phyloP scores from a whole-genome alignment of 192 early-diverging fungal genomes.

The Coemansia sp. region DNA sequence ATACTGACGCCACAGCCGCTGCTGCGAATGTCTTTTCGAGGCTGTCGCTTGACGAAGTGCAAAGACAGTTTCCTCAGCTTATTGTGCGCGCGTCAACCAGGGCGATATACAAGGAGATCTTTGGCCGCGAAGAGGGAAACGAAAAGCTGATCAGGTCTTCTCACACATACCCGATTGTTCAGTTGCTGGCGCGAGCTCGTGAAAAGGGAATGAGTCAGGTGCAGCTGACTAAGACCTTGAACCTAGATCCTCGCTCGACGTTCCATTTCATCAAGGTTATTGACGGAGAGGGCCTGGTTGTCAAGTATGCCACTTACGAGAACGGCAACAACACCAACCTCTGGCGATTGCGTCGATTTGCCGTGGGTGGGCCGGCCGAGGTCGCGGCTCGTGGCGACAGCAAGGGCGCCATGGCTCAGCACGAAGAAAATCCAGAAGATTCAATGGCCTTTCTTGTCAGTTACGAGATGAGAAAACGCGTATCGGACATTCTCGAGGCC shows the following conservation, averaged over 20 bases:
- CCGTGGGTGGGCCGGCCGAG: not conserved
- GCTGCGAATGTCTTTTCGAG: not conserved
- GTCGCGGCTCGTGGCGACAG: not conserved
- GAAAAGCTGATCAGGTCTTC: slow-evolving; percentile 9
- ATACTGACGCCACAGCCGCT: not conserved
- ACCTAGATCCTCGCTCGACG: slow-evolving; percentile 26
- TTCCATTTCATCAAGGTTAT: slow-evolving; percentile 44
- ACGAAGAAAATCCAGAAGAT: not conserved
- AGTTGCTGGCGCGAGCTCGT: slow-evolving; percentile 23
- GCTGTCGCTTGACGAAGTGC: slow-evolving; percentile 1
- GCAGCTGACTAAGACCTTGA: slow-evolving; percentile 9
- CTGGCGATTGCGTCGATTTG: slow-evolving; percentile 29
- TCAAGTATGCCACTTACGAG: slow-evolving; percentile 18
- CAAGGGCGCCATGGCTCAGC: not conserved
- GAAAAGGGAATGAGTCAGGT: slow-evolving; percentile 32
- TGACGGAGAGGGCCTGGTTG: slow-evolving; percentile 25
- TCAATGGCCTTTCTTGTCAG: slow-evolving; percentile 9
- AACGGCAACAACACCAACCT: slow-evolving; percentile 35
- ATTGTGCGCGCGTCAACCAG: slow-evolving; percentile 14
- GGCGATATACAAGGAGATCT: slow-evolving; percentile 21
- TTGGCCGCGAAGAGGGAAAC: slow-evolving; percentile 33
- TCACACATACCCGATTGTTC: slow-evolving; percentile 7
- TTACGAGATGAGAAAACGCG: slow-evolving; percentile 4
- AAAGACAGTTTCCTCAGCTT: slow-evolving; percentile 16
- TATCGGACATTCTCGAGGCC: slow-evolving; percentile 16